Base-by-base conservation (phyloP, 805 yeast genomes). In the Blastobotrys peoriensis region DNA sequence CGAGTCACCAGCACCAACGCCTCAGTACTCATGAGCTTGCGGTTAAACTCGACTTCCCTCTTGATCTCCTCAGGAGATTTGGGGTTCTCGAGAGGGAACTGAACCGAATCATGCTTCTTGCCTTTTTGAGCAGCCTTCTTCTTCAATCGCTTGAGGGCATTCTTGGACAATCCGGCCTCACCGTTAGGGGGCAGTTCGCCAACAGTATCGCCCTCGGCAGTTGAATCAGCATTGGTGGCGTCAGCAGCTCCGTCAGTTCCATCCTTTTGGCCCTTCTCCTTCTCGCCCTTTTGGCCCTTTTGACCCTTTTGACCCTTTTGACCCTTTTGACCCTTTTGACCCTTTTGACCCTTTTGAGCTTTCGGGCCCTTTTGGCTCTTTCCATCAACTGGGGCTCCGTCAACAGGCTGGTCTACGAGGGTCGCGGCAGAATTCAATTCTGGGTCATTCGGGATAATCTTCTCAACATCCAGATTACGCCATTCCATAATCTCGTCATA, bases 1-100 rank as follows among this genome's bases (percentile, higher is more conserved):
- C 53, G 40, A 3, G 72, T 67, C n/a, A 69, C 50, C 25, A 69
- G 50, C 1, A 67, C 65, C 18, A 69, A 52, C 5, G 74, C 74
- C 48, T 69, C 73, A 0, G 74, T 69, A 13, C 62, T 47, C 51
- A 58, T 58, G 25, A 70, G 58, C 25, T 61, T 59, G n/a, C 51
- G 53, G 34, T 65, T 57, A 54, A 70, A 67, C 46, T 57, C 56
- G 1, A 45, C 47, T 19, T 61, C 62, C 6, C 42, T 43, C 45
- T 52, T 51, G 15, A 58, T 50, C 34, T 56, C 60, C 28, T 58
- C 62, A 3, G 54, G 55, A 2, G 58, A 42, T 16, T 38, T 43
- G 21, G 57, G 55, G 8, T 48, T 46, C 41, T 52, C 54, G 2
- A 51, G 47, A 3, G 49, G 47, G 18, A 44, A 44, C 17, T 33